phyloP scores from a whole-genome alignment of 2,329 filamentous ascomycete genomes.

The Ophiostoma perfectum region DNA sequence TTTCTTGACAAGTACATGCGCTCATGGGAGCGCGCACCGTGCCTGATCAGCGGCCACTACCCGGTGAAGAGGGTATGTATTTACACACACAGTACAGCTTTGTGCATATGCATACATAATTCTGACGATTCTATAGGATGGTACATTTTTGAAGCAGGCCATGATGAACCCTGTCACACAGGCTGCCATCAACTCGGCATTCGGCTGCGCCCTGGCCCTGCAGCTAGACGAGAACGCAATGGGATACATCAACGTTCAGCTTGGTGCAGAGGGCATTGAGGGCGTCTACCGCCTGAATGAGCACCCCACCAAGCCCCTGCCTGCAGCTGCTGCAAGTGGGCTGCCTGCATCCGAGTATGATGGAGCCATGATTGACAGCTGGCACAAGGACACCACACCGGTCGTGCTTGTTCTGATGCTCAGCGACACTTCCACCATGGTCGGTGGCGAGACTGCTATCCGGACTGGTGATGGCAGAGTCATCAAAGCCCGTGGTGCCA shows the following conservation, averaged over 20 bases:
- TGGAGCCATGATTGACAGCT: constrained; percentile 19
- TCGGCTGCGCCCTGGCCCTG: constrained; percentile 1
- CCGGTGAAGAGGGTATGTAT: constrained; percentile 9
- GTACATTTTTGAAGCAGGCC: constrained; percentile 13
- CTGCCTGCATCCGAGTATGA: constrained; percentile 13
- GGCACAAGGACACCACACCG: constrained; percentile 25
- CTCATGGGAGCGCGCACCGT: constrained; percentile 24
- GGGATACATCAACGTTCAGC: constrained; percentile 26
- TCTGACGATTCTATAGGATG: background rate
- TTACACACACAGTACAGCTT: background rate
- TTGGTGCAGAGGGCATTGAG: constrained; percentile 23
- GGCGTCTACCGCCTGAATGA: constrained; percentile 22
- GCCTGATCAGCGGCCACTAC: constrained; percentile 24
- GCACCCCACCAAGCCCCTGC: constrained; percentile 17
- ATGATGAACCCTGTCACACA: constrained; percentile 14
- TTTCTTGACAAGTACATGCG: constrained; percentile 26
- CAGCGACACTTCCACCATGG: constrained; percentile 25
- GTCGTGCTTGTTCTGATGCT: constrained; percentile 25
- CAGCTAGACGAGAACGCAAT: constrained; percentile 24
- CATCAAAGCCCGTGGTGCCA: constrained; percentile 23
- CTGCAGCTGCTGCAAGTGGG: background rate
- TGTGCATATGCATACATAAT: background rate
- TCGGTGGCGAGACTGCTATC: constrained; percentile 25
- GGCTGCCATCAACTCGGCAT: constrained; percentile 9
- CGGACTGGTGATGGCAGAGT: constrained; percentile 16